Evolutionary conservation across 345 rosid genomes (phyloP).

Genomic region (Citrus glauca): DNA sequence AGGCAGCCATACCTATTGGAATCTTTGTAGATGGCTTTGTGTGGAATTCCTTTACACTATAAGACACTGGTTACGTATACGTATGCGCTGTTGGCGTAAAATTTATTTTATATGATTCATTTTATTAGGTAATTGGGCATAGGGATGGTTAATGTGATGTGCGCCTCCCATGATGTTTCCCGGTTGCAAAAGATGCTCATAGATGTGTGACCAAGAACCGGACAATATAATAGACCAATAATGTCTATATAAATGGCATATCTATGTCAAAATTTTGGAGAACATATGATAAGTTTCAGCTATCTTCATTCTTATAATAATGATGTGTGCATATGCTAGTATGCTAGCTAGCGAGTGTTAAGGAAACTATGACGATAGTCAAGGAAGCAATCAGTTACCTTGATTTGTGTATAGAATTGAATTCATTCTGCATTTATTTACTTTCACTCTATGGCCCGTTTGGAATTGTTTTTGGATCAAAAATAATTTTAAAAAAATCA

Average conservation of each 20-base stretch:
- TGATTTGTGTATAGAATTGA: too few species aligned
- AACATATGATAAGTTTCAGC: too few species aligned
- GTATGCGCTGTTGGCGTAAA: not conserved
- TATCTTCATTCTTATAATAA: too few species aligned
- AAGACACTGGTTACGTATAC: slow-evolving; percentile 23
- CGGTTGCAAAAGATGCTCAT: not conserved
- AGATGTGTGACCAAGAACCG: not conserved
- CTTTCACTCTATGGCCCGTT: too few species aligned
- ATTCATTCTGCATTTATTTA: too few species aligned
- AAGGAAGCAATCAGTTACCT: too few species aligned
- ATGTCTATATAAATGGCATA: not conserved
- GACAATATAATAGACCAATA: not conserved
- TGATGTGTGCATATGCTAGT: too few species aligned
- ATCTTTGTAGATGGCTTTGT: slow-evolving; percentile 31
- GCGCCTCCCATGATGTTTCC: not conserved
- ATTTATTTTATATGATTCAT: not conserved
- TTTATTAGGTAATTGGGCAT: not conserved
- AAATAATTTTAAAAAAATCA: too few species aligned
- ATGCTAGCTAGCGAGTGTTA: too few species aligned
- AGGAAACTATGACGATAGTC: too few species aligned
- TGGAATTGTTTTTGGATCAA: too few species aligned
- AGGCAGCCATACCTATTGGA: slow-evolving; percentile 12
- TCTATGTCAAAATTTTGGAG: not conserved
- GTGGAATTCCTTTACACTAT: slow-evolving; percentile 34
- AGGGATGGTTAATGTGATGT: not conserved